Conservation (phyloP, 2,329 filamentous ascomycete genomes). For the Penicillium verrucosum region DNA sequence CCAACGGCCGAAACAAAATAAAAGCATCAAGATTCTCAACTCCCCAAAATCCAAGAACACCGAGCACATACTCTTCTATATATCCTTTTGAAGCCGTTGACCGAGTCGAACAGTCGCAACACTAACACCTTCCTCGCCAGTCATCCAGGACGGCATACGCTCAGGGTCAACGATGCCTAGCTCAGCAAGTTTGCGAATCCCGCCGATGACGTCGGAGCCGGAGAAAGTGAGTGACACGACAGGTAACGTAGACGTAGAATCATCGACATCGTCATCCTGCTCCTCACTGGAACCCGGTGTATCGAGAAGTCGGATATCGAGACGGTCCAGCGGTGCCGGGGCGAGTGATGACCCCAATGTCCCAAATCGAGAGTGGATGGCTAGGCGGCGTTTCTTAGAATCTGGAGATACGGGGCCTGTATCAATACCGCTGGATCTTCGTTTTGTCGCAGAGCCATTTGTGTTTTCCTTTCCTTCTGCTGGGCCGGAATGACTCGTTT, state of each 20-base stretch:
- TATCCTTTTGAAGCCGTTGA: constrained; percentile 21
- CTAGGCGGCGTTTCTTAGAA: constrained; percentile 58
- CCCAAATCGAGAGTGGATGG: constrained; percentile 70
- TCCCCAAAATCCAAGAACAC: neutral
- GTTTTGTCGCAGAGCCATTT: constrained; percentile 5
- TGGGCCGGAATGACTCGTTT: neutral
- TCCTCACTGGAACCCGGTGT: constrained; percentile 21
- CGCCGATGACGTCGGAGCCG: constrained; percentile 76
- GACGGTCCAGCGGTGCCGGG: constrained; percentile 43
- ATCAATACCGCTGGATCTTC: constrained; percentile 1
- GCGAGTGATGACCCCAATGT: constrained; percentile 45
- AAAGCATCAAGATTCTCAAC: constrained; percentile 7
- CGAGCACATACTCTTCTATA: neutral
- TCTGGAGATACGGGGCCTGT: constrained; percentile 11
- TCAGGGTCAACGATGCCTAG: constrained; percentile 67
- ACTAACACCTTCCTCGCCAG: constrained; percentile 78
- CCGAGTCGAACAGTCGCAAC: constrained; percentile 67
- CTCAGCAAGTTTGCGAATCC: constrained; percentile 74
- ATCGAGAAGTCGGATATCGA: constrained; percentile 52
- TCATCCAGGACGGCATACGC: constrained; percentile 86
- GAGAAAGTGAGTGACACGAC: constrained; percentile 60
- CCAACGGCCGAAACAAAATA: neutral
- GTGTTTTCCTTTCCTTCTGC: constrained; percentile 18
- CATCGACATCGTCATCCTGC: constrained; percentile 10
- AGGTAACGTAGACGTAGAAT: constrained; percentile 12